These are phyloP conservation scores for Globisporangium paddicum DNA, from an alignment of 352 stramenopile genomes.

Conservation along the genomic window DNA sequence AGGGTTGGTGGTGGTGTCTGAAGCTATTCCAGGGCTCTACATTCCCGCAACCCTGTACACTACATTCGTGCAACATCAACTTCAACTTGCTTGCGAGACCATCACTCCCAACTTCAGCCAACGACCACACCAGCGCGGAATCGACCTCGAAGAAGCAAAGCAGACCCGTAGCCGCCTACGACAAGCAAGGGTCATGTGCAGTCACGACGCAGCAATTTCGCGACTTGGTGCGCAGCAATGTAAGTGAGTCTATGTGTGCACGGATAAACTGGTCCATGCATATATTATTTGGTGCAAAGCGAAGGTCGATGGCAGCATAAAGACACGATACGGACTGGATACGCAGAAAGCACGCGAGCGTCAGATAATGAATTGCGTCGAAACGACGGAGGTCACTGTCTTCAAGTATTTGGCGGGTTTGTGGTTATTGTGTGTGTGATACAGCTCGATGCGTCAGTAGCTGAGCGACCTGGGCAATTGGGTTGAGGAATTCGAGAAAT, in stretches of 20 bases:
- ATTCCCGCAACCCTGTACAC: background rate
- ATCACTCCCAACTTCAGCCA: constrained; percentile 1
- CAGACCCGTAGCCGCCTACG: background rate
- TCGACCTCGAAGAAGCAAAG: background rate
- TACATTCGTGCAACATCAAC: constrained; percentile 4
- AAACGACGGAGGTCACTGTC: constrained; percentile 7
- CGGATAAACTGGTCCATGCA: background rate
- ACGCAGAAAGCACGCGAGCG: background rate
- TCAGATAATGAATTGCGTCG: background rate
- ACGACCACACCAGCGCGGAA: background rate
- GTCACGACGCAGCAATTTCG: constrained; percentile 28
- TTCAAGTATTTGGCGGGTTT: constrained; percentile 26
- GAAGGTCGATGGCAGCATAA: too few species aligned
- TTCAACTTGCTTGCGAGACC: background rate
- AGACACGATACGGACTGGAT: background rate
- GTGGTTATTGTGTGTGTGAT: constrained; percentile 27
- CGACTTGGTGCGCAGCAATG: constrained; percentile 11
- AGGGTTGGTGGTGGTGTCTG: too few species aligned
- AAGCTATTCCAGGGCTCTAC: background rate
- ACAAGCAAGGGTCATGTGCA: too few species aligned
- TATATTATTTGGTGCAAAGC: background rate
- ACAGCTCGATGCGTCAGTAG: constrained; percentile 22
- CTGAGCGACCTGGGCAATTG: constrained; percentile 27
- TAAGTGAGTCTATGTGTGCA: background rate
- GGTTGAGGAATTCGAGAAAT: background rate